These are phyloP conservation scores for Corrigiola litoralis DNA, from an alignment of 179 eudicot species.

Conservation along the genomic window DNA sequence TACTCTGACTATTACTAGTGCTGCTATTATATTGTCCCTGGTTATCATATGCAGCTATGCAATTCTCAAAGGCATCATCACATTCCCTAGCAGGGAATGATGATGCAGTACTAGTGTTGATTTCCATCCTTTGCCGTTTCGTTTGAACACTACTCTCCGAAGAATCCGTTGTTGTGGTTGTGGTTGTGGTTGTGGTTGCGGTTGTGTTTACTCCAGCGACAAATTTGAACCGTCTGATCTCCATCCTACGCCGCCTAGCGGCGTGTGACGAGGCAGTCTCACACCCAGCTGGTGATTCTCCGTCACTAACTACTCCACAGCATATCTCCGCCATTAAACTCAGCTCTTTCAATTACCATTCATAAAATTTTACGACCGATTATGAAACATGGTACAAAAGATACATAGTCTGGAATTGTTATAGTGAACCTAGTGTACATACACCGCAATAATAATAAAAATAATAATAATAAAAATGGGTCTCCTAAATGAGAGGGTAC, in stretches of 20 bases:
- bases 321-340: constrained; percentile 71
- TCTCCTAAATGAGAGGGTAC: constrained; percentile 11
- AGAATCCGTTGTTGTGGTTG: constrained; percentile 13
- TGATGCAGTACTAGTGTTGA: not conserved
- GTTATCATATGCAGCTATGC: not conserved
- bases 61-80: constrained; percentile 15
- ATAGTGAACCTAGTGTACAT: too few species aligned
- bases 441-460: not conserved
- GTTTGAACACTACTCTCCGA: constrained; percentile 10
- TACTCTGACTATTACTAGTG: too few species aligned
- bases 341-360: too few species aligned
- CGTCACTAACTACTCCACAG: constrained; percentile 33
- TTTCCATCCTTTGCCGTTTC: constrained; percentile 37
- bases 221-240: constrained; percentile 46
- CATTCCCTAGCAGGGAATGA: constrained; percentile 20
- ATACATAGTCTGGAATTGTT: too few species aligned
- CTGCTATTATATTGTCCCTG: too few species aligned
- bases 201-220: constrained; percentile 29
- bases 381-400: too few species aligned
- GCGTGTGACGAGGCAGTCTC: constrained; percentile 28
- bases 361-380: too few species aligned
- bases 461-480: too few species aligned
- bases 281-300: constrained; percentile 27
- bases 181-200: constrained; percentile 19
- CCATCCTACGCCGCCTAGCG: constrained; percentile 58